phyloP scores from a whole-genome alignment of 2,329 filamentous ascomycete genomes.

The Aspergillus chevalieri region DNA sequence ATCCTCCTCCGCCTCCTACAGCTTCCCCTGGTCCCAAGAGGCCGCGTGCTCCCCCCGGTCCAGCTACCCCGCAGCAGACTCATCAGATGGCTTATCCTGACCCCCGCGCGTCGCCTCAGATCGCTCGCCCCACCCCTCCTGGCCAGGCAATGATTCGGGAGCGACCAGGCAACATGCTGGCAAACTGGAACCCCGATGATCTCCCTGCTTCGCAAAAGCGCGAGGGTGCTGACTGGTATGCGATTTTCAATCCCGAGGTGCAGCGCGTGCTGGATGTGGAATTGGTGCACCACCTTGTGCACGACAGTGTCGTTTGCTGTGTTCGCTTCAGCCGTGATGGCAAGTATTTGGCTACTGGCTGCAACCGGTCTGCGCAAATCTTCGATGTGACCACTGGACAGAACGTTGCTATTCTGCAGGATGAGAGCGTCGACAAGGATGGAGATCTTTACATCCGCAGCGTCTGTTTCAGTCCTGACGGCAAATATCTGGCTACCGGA shows the following conservation, averaged over 20 bases:
- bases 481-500: slow-evolving; percentile 86
- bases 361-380: slow-evolving; percentile 98
- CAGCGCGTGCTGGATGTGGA: slow-evolving; percentile 88
- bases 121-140: slow-evolving; percentile 73
- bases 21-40: slow-evolving; percentile 82
- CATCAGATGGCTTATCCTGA: slow-evolving; percentile 81
- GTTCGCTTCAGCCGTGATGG: slow-evolving; percentile 95
- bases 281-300: slow-evolving; percentile 82
- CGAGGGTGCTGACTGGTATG: slow-evolving; percentile 87
- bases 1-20: slow-evolving; percentile 76
- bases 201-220: slow-evolving; percentile 84
- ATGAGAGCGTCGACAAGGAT: slow-evolving; percentile 76
- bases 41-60: slow-evolving; percentile 57
- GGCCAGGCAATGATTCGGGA: slow-evolving; percentile 45
- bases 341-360: slow-evolving; percentile 91
- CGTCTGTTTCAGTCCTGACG: slow-evolving; percentile 97
- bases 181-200: slow-evolving; percentile 80
- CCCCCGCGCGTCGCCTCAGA: slow-evolving; percentile 74
- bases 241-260: slow-evolving; percentile 89
- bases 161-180: slow-evolving; percentile 63
- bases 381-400: slow-evolving; percentile 85
- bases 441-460: slow-evolving; percentile 96
- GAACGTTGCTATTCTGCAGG: slow-evolving; percentile 84
- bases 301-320: slow-evolving; percentile 97
- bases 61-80: slow-evolving; percentile 87